Evolutionary conservation across 169 alveolate species (phyloP), one percentile per base, ranked within the genome.

Genomic region (Eimeria falciformis): DNA sequence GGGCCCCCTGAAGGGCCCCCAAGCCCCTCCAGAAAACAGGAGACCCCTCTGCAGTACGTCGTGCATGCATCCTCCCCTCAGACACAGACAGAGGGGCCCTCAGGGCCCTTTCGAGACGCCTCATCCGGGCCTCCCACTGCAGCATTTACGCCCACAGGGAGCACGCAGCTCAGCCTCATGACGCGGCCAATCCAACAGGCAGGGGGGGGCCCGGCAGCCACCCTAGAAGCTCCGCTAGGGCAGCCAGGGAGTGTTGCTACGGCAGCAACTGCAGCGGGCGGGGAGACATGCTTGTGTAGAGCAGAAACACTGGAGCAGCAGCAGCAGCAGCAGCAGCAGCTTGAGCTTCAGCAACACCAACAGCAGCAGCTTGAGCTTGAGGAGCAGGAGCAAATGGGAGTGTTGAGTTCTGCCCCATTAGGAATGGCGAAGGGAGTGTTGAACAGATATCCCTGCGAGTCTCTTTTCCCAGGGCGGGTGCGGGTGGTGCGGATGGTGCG

Each of bases 361-460:
- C 37, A 68, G 79, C 46, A 68, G 43, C 18, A 3, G 75, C 23
- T 9, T 7, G 75, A 6, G 1, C 14, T 33, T 11, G 75, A 17
- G 37, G 75, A 7, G 1, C 55, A 29, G 82, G 55, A 7, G 55
- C 29, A 45, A 29, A 37, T 33, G 5, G 5, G 11, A 7, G 25
- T 37, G n/a, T 69, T 4, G 55, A 3, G 27, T 2, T 11, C 66
- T 2, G 45, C 45, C 37, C 40, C 85, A 7, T 21, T 40, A 25
- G 85, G 85, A 2, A 2, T 75, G 40, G 40, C 85, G 21, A 37
- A 21, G 21, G 85, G 85, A 3, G 9, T 75, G 40, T 37, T n/a
- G 18, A 75, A 75, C 62, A 75, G 29, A n/a, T 75, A 45, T 25
- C 85, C 85, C 11, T 75, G 85, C n/a, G 85, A 75, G 62, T 43